Evolutionary conservation across 2,329 filamentous ascomycete species (phyloP).

Genomic region (Clonostachys byssicola): DNA sequence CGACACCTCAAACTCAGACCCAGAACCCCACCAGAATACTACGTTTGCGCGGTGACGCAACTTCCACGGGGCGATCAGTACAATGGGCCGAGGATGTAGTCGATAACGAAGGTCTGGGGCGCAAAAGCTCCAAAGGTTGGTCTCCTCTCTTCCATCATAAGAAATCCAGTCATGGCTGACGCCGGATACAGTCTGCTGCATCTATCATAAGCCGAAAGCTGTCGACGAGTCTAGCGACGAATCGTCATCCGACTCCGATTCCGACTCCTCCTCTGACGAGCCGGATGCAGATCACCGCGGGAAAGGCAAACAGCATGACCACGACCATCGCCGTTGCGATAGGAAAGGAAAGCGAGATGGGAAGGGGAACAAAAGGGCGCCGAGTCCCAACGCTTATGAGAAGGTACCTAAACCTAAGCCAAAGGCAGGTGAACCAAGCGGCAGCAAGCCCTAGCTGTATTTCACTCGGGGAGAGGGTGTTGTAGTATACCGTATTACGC

Average conservation of each 20-base stretch:
- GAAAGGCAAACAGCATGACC: constrained; percentile 31
- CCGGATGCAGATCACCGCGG: constrained; percentile 21
- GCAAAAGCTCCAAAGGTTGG: constrained; percentile 89
- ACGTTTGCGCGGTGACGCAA: constrained; percentile 45
- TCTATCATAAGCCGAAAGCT: constrained; percentile 83
- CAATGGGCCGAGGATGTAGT: constrained; percentile 92
- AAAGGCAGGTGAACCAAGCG: constrained; percentile 13
- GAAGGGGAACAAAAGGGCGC: constrained; percentile 35
- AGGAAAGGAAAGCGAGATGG: constrained; percentile 26
- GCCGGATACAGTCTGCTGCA: constrained; percentile 78
- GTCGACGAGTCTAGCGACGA: constrained; percentile 80
- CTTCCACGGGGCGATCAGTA: constrained; percentile 56
- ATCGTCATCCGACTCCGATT: constrained; percentile 51
- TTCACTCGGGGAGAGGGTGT: not conserved
- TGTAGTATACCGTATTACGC: too few species aligned
- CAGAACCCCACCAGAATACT: constrained; percentile 34
- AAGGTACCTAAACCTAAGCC: constrained; percentile 54
- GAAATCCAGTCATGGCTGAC: not conserved
- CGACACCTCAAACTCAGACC: constrained; percentile 15
- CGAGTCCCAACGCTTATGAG: constrained; percentile 80
- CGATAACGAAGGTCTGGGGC: constrained; percentile 91
- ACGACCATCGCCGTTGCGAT: constrained; percentile 16
- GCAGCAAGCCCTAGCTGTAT: constrained; percentile 11
- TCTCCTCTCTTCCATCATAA: too few species aligned
- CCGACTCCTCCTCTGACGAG: constrained; percentile 40